Conservation (phyloP, 1,139 yeast genomes). For the Geotrichum restrictum region DNA sequence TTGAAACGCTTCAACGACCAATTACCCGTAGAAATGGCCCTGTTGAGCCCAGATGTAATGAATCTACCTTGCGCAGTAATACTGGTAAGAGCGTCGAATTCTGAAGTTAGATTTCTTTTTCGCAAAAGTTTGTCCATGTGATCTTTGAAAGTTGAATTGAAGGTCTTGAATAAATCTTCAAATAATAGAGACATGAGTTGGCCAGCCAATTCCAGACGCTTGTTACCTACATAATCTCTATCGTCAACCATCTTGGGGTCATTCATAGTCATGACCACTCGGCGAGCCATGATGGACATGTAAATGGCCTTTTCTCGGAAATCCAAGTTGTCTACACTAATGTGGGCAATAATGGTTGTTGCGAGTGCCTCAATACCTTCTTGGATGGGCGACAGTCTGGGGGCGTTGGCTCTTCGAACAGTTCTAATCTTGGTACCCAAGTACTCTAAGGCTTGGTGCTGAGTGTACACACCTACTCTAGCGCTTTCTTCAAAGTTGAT, state of each 20-base stretch:
- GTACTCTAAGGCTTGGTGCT: slow-evolving; percentile 87
- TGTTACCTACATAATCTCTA: slow-evolving; percentile 97
- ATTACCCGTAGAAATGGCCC: slow-evolving; percentile 97
- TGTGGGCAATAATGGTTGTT: slow-evolving; percentile 91
- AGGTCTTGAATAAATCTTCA: slow-evolving; percentile 94
- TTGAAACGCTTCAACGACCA: slow-evolving; percentile 98
- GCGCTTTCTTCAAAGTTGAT: slow-evolving; percentile 94
- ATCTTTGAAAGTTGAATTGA: slow-evolving; percentile 89
- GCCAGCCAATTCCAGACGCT: slow-evolving; percentile 94
- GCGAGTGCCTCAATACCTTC: slow-evolving; percentile 98
- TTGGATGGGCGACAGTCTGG: slow-evolving; percentile 73
- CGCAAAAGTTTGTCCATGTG: slow-evolving; percentile 89
- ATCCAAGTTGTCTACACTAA: slow-evolving; percentile 79
- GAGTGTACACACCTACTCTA: slow-evolving; percentile 78
- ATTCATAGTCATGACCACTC: slow-evolving; percentile 93
- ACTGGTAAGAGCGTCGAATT: slow-evolving; percentile 86
- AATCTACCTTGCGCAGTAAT: slow-evolving; percentile 88
- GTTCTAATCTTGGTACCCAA: slow-evolving; percentile 91
- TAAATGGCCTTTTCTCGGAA: slow-evolving; percentile 92
- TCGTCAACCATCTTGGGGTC: slow-evolving; percentile 95
- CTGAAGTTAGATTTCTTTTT: slow-evolving; percentile 91
- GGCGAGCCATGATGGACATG: slow-evolving; percentile 92
- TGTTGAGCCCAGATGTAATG: slow-evolving; percentile 87
- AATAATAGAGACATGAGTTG: slow-evolving; percentile 90
- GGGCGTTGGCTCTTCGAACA: slow-evolving; percentile 78